Evolutionary conservation across 208 protist species (phyloP), one percentile per base, ranked within the genome.

Genomic region (Acanthamoeba divionensis): DNA sequence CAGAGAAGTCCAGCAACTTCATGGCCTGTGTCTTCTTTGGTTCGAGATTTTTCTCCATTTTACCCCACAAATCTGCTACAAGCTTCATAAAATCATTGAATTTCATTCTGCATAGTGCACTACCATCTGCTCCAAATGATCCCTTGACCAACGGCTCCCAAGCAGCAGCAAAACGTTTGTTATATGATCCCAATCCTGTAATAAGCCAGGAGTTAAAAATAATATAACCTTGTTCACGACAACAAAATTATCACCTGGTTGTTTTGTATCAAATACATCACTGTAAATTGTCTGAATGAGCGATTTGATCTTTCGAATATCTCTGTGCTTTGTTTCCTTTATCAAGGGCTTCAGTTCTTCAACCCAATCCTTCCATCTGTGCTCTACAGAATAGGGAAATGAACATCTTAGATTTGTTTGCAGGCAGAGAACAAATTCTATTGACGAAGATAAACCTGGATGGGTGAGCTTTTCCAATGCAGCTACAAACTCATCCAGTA

Each of bases 351-450:
- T 90, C 38, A 96, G 52, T 18, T 91, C 73, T 45, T 94, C 90
- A 48, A 94, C 90, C n/a, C 55, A 96, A 31, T 94, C 91, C 86
- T 94, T 96, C 62, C 94, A 95, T 18, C 95, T 41, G 48, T 95
- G 93, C 54, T 97, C 80, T 6, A 44, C 41, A n/a, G 6, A 24
- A 10, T 13, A 73, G 31, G 26, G 41, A 73, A 73, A 73, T 63
- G 55, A 63, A 5, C n/a, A 63, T 24, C n/a, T 7, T 41, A 41
- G 36, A 41, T 41, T 41, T 41, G 1, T 1, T n/a, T 62, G 54
- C 5, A 73, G 18, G 18, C 52, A 73, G 36, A 36, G 31, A 31
- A 73, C 18, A 73, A 73, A 5, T 71, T 41, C 13, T 29, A 73
- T 6, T 7, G 65, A 73, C 1, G 52, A 5, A 73, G 26, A 73